Evolutionary conservation across 139 green algal species (phyloP).

Genomic region (Chlamydomonas schloesseri): DNA sequence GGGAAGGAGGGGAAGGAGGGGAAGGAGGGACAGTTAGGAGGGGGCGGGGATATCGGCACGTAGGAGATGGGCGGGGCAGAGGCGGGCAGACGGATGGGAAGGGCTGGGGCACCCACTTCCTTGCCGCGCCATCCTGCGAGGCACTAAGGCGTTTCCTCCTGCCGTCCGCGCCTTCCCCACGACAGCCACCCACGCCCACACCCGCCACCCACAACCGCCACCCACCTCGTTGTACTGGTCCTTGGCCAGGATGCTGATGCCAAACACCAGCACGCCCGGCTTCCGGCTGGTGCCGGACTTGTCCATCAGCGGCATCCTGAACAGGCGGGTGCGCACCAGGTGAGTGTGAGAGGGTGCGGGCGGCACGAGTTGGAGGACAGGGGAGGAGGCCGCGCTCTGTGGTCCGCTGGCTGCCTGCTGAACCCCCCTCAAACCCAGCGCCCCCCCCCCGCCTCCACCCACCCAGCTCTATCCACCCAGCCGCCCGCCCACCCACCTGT

Average conservation of each 20-base stretch:
- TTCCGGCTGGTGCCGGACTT: neutral
- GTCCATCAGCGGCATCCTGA: slow-evolving; percentile 12
- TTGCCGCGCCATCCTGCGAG: too few species aligned
- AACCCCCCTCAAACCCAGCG: too few species aligned
- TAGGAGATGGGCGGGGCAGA: too few species aligned
- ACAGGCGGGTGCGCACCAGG: neutral
- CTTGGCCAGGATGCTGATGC: slow-evolving; percentile 12
- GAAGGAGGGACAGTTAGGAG: too few species aligned
- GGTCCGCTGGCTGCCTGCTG: too few species aligned
- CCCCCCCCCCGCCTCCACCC: neutral
- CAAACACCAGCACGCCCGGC: slow-evolving; percentile 8
- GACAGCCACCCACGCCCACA: neutral
- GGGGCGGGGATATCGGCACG: too few species aligned
- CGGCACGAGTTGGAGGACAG: too few species aligned
- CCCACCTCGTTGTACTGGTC: slow-evolving; percentile 29
- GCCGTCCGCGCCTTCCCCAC: too few species aligned
- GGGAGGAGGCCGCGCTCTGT: too few species aligned
- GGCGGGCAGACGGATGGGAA: too few species aligned
- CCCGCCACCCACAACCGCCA: neutral
- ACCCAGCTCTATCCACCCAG: neutral
- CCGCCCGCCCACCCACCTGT: neutral
- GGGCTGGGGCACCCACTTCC: too few species aligned
- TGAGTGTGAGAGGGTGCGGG: neutral
- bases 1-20: neutral
- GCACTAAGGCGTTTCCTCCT: too few species aligned